Evolutionary conservation across 441 rosid genomes (phyloP), one percentile per base, ranked within the genome.

Genomic region (Erysimum cheiri): DNA sequence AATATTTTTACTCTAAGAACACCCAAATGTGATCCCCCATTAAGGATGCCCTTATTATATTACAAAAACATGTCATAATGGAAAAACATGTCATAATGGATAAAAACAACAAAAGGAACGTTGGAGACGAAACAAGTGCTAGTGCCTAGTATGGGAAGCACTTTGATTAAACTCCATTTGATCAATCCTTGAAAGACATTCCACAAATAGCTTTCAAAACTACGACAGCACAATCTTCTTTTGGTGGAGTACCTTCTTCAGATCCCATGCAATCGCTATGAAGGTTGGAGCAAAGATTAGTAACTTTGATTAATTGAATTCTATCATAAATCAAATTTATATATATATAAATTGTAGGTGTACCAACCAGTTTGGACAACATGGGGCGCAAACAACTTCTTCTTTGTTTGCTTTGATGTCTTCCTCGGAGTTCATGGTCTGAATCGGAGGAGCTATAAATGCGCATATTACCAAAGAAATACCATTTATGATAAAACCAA

Each of bases 281-380:
- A 19, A 19, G 15, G 15, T 37, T 24, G 12, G 33, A 24, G 5
- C 3, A 59, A 13, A 39, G 11, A 12, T 37, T 13, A 59, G 32
- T 39, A 39, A 13, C 48, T 39, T 59, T 24, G 19, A 39, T 12
- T 59, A 1, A 22, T 12, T 57, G n/a, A n/a, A n/a, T n/a, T n/a
- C 17, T 8, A 57, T 36, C 29, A 36, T 13, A 33, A 17, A 15
- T 57, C 31, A 57, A 1, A 57, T 5, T 40, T 13, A 36, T 37
- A 37, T 58, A 58, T 22, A 22, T 22, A 22, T 22, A 22, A 22
- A 22, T 1, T 22, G 24, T 22, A 22, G 24, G 24, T 22, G 33
- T 3, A 37, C 64, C 5, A 59, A 59, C 64, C 64, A 39, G 33
- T 7, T 13, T 22, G 32, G 48, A 39, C 47, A 59, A 59, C 64